A percentile compares a stretch with the other conserved stretches of the same genome.
These are phyloP conservation scores for Thinopyrum elongatum DNA, from an alignment of 176 grass and related monocot species.

Conservation along the genomic window DNA sequence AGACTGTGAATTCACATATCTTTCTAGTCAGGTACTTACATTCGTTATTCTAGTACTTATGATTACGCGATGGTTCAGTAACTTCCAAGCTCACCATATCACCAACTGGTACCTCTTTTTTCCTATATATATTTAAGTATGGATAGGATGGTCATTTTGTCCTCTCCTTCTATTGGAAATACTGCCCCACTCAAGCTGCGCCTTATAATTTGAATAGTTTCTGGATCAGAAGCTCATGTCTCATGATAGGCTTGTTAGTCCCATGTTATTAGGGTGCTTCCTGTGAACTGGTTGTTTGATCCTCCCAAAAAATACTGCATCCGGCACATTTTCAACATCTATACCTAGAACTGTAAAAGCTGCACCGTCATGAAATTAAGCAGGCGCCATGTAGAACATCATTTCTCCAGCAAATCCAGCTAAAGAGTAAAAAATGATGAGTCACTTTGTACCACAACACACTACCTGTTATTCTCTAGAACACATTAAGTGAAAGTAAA, in stretches of 20 bases:
- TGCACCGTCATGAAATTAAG: not conserved
- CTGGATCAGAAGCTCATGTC: not conserved
- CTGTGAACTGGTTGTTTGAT: not conserved
- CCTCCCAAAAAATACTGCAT: not conserved
- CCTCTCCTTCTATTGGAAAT: not conserved
- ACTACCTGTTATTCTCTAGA: not conserved
- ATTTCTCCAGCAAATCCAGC: not conserved
- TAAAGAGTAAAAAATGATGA: not conserved
- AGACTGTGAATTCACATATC: constrained; percentile 98
- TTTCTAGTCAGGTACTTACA: constrained; percentile 79
- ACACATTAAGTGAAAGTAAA: not conserved
- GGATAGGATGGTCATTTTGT: no score
- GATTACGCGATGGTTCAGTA: constrained; percentile 15
- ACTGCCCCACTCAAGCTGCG: not conserved
- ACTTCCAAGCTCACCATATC: not conserved
- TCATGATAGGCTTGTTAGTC: not conserved
- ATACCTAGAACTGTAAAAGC: not conserved
- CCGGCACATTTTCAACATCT: not conserved
- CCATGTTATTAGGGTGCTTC: not conserved
- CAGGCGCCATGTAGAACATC: not conserved
- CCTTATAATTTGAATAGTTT: not conserved
- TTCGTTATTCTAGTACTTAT: constrained; percentile 12
- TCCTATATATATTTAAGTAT: no score
- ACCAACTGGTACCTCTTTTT: not conserved
- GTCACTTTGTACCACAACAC: not conserved